Evolutionary conservation across 768 basidiomycete genomes (phyloP), one percentile per base, ranked within the genome.

Genomic region (Cystoderma amianthinum): DNA sequence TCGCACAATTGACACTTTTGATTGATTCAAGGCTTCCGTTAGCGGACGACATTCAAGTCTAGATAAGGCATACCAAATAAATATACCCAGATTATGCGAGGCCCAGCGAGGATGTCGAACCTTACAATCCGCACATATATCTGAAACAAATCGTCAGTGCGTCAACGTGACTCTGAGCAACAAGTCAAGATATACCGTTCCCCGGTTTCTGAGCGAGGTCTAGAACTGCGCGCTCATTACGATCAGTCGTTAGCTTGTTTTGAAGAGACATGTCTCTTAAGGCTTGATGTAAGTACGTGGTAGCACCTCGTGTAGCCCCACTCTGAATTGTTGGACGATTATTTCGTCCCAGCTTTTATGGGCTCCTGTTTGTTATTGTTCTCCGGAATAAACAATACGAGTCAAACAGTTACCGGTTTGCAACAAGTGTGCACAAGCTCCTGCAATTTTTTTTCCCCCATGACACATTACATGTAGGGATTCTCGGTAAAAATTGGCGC

Each of bases 61-160:
- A 18, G 0, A 5, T 4, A 9, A n/a, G 35, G 57, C 67, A 38
- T 55, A 86, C 86, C 89, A 94, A 17, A 92, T 72, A 54, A 92
- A 92, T 45, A 92, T 86, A 13, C 94, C 93, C 3, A 96, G 67
- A 54, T 85, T 96, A 52, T 88, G 68, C 2, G 85, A 85, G 1
- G 90, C 85, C 94, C 94, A 97, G 61, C 90, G 68, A 4, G 93
- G 93, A 52, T 78, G 74, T 43, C 82, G 71, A n/a, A 83, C 64
- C 62, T 85, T 89, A 60, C 94, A 97, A 61, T 97, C 94, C 4
- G 94, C 93, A 58, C 94, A 97, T 10, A 74, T 59, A 58, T 92
- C 93, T 96, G 54, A 11, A 20, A 37, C 36, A 38, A 25, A n/a
- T n/a, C n/a, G n/a, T n/a, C 25, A 28, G 25, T 28, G n/a, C 7